Conservation (phyloP, 305 asterid species). For the Solanum hybrid region DNA sequence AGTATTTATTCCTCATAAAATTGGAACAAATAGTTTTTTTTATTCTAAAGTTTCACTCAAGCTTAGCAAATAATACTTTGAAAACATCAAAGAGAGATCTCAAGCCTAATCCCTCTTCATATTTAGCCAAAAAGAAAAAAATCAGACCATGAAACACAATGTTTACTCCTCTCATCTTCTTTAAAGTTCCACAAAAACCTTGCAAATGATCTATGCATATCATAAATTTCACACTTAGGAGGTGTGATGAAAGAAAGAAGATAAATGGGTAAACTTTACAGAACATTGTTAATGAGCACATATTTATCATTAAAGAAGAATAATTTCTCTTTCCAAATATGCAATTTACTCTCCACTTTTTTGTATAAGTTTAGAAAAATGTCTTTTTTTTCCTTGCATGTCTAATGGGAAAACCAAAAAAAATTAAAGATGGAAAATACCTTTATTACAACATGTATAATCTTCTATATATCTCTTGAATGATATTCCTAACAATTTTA, state of each 20-base stretch:
- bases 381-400: not conserved
- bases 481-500: no score
- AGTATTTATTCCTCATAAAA: no score
- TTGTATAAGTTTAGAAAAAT: not conserved
- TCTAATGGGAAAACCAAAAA: not conserved
- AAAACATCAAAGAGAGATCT: not conserved
- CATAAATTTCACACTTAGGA: not conserved
- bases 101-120: not conserved
- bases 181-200: not conserved
- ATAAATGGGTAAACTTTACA: not conserved
- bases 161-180: not conserved
- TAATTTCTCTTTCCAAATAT: not conserved
- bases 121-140: not conserved
- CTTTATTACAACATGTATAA: not conserved
- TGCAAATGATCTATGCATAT: not conserved
- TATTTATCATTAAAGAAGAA: no score
- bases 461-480: not conserved
- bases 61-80: not conserved
- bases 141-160: not conserved
- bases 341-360: not conserved
- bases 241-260: not conserved
- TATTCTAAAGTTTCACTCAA: not conserved
- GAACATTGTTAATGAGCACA: not conserved
- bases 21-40: not conserved
- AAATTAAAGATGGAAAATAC: not conserved